A percentile compares a stretch with the other conserved stretches of the same genome.
Evolutionary conservation across 2,329 filamentous ascomycete species (phyloP).

Genomic region (Chaetomium globosum): DNA sequence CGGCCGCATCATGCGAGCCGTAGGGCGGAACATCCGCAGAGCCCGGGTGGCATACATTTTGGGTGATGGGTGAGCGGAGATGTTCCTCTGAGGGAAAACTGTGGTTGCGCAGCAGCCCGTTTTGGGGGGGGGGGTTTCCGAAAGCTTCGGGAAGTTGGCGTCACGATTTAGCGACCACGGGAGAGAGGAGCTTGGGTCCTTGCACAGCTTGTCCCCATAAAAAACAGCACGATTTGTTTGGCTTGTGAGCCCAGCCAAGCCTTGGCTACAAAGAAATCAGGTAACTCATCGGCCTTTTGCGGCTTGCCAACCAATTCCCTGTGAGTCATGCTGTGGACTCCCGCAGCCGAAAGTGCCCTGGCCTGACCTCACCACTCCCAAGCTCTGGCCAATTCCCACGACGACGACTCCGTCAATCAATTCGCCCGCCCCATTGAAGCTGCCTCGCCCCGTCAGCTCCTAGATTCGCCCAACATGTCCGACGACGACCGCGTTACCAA

Average conservation of each 20-base stretch:
- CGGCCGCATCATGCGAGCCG: constrained; percentile 67
- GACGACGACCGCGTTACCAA: constrained; percentile 89
- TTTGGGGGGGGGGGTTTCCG: constrained; percentile 16
- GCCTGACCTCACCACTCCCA: constrained; percentile 31
- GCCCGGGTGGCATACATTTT: constrained; percentile 68
- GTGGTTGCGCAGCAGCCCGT: constrained; percentile 22
- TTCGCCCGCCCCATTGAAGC: constrained; percentile 41
- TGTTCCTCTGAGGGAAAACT: constrained; percentile 32
- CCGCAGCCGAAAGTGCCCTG: constrained; percentile 23
- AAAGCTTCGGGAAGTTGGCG: constrained; percentile 31
- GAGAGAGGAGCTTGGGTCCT: constrained; percentile 29
- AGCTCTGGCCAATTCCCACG: constrained; percentile 29
- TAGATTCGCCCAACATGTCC: constrained; percentile 72
- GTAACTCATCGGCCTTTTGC: constrained; percentile 26
- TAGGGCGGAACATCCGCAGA: constrained; percentile 68
- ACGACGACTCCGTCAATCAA: constrained; percentile 33
- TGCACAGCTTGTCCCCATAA: constrained; percentile 17
- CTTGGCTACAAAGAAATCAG: constrained; percentile 20
- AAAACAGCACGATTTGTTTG: constrained; percentile 17
- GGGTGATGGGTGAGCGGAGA: constrained; percentile 41
- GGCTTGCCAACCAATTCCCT: constrained; percentile 18
- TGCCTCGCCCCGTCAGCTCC: constrained; percentile 35
- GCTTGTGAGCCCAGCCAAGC: constrained; percentile 29
- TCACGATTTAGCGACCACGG: constrained; percentile 27
- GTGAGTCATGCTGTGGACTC: constrained; percentile 19